These are phyloP conservation scores for Metarhizium rileyi DNA, from an alignment of 2,329 filamentous ascomycete genomes.

Conservation along the genomic window DNA sequence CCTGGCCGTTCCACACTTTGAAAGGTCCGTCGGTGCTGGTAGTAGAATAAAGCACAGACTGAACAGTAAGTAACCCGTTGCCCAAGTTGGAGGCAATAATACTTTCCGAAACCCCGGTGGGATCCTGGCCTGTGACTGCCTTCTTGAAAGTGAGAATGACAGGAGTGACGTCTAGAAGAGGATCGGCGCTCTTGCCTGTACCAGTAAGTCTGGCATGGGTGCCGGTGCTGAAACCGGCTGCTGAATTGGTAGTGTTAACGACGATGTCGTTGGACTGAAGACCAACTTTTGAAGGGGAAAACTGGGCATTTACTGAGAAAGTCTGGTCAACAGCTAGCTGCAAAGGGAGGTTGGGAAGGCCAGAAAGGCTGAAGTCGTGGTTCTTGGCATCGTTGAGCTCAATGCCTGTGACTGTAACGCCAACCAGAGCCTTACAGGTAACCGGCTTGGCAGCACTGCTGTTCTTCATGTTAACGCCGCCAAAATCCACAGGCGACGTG, in stretches of 20 bases:
- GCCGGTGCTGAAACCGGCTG: slow-evolving; percentile 34
- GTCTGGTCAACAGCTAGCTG: slow-evolving; percentile 23
- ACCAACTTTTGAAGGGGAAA: slow-evolving; percentile 37
- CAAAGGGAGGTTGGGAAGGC: slow-evolving; percentile 22
- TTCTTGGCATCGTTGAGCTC: slow-evolving; percentile 22
- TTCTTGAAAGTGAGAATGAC: slow-evolving; percentile 38
- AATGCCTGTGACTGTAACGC: slow-evolving; percentile 30
- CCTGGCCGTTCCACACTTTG: slow-evolving; percentile 24
- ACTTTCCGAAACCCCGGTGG: slow-evolving; percentile 29
- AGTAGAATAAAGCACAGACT: slow-evolving; percentile 32
- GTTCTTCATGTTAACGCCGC: slow-evolving; percentile 30
- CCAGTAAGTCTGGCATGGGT: slow-evolving; percentile 39
- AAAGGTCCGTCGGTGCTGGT: slow-evolving; percentile 36
- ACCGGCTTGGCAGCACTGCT: slow-evolving; percentile 20
- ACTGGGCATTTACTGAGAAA: slow-evolving; percentile 34
- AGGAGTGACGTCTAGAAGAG: slow-evolving; percentile 38
- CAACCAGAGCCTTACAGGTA: slow-evolving; percentile 38
- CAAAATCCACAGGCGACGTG: slow-evolving; percentile 37
- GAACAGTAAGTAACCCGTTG: slow-evolving; percentile 33
- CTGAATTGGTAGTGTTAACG: slow-evolving; percentile 37
- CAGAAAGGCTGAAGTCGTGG: slow-evolving; percentile 27
- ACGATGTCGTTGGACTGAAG: slow-evolving; percentile 36
- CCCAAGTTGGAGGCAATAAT: slow-evolving; percentile 41
- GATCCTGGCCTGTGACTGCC: slow-evolving; percentile 33
- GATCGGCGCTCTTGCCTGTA: slow-evolving; percentile 33